Base-by-base conservation (phyloP, 2,329 filamentous ascomycete species). In the Pyrenophora teres region DNA sequence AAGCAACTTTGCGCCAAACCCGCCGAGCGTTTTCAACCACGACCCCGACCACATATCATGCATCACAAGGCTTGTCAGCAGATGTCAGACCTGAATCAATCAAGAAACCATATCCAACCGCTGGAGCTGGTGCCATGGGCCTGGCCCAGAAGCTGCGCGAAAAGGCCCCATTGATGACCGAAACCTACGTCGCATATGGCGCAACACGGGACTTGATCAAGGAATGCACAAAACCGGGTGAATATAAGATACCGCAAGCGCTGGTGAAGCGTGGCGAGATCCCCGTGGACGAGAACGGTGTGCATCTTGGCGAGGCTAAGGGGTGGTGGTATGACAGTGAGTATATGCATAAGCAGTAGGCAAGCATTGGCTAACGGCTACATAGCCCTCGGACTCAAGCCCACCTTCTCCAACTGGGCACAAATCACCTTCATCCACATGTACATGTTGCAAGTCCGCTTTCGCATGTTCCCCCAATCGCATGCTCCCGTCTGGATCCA, bases 351-450 rank as follows among this genome's bases (percentile, higher is more conserved):
- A 19, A 15, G 21, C 31, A 25, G 12, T 6, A 40, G 21, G 7
- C 41, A 36, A 10, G 19, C 39, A 25, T 13, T 38, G 35, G 48
- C 55, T 67, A 50, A 69, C 36, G 30, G 3, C n/a, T 46, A 32
- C 35, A 43, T 65, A 96, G 90, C 87, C 44, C 84, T 96, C 58
- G 84, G 84, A 21, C 84, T 99, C 15, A 81, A 83, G 27, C 90
- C 92, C 0, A 97, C 92, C 0, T 99, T 99, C 75, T 92, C 87
- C 70, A 93, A 90, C 50, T 99, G 94, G 94, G 90, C 92, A 16
- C 92, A 97, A 75, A 87, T 97, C 38, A 94, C 92, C 31, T 96
- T 96, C 81, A 83, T 99, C 52, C 93, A 99, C 79, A 89, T 99
- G 83, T 97, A 96, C 80, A 83, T 97, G 52, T 76, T 97, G 53